phyloP scores from a whole-genome alignment of 2,329 filamentous ascomycete genomes.

The Colletotrichum eremochloae region DNA sequence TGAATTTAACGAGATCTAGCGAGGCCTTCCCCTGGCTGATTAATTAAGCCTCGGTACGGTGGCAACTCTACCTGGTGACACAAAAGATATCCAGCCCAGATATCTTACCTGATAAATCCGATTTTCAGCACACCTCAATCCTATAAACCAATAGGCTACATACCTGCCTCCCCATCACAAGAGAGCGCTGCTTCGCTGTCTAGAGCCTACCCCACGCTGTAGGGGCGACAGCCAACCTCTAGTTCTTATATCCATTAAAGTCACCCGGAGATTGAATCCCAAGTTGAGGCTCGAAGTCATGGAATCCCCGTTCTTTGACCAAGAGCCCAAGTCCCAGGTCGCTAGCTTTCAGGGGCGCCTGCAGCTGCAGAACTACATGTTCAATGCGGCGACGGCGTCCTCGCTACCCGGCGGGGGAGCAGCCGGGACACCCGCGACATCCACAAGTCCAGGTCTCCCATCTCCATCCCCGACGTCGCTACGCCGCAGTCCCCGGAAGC shows the following conservation, averaged over 20 bases:
- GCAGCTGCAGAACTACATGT: conserved; percentile 60
- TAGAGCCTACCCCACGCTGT: background rate
- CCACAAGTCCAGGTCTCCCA: background rate
- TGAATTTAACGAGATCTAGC: background rate
- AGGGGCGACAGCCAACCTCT: too few species aligned
- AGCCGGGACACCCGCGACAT: background rate
- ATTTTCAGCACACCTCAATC: background rate
- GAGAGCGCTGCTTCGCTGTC: background rate
- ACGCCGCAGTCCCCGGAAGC: conserved; percentile 51
- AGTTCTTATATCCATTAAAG: background rate
- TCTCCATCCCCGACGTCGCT: conserved; percentile 41
- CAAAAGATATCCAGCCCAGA: background rate
- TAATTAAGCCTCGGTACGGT: background rate
- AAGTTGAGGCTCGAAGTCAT: background rate
- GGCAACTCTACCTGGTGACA: conserved; percentile 9
- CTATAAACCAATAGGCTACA: background rate
- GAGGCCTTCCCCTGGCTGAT: background rate
- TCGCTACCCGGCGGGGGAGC: background rate
- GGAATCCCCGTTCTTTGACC: conserved; percentile 34
- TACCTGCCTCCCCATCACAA: background rate
- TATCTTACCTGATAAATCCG: background rate
- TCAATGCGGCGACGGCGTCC: conserved; percentile 43
- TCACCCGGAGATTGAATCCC: background rate
- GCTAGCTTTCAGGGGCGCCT: conserved; percentile 61
- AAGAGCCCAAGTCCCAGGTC: conserved; percentile 37